Conservation (phyloP, 129 eudicot genomes). For the Tanacetum coccineum region DNA sequence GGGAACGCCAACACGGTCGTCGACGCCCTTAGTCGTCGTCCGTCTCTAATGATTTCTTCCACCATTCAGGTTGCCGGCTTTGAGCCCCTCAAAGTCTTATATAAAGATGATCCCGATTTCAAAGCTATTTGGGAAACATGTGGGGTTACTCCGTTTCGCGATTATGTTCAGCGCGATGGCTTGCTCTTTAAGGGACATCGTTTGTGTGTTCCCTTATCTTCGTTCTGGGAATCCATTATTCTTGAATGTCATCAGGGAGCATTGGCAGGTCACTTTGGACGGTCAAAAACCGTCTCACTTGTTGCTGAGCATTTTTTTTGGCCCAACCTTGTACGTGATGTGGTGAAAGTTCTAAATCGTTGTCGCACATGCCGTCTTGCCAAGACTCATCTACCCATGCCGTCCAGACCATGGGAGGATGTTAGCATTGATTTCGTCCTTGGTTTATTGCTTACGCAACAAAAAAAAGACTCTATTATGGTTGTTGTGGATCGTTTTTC, state of each 20-base stretch:
- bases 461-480: background rate
- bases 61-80: background rate
- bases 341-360: background rate
- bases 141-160: background rate
- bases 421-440: background rate
- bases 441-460: background rate
- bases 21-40: background rate
- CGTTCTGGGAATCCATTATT: background rate
- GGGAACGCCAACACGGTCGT: background rate
- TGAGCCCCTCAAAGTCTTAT: background rate
- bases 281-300: no score
- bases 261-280: no score
- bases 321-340: background rate
- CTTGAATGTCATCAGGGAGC: background rate
- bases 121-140: background rate
- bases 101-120: background rate
- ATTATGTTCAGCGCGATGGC: background rate
- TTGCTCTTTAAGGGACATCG: background rate
- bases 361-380: background rate
- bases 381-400: background rate
- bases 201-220: background rate
- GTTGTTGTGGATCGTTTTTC: background rate
- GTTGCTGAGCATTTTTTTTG: no score
- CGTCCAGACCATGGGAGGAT: background rate
- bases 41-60: background rate